Conservation (phyloP, 495 filamentous ascomycete species). For the Rhypophila decipiens region DNA sequence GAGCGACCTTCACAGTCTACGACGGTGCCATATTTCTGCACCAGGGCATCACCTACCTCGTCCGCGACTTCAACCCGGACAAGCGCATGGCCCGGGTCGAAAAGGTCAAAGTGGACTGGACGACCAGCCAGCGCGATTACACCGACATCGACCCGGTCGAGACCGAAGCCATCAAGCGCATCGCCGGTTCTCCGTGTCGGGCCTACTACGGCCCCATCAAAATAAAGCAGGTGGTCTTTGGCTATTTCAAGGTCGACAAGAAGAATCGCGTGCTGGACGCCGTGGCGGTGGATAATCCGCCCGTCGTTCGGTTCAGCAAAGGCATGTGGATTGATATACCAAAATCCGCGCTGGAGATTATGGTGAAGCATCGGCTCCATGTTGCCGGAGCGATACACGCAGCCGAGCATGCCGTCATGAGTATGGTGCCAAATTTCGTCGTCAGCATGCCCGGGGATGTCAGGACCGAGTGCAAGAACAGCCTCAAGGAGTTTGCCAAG, state of each 20-base stretch:
- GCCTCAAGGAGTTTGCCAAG: slow-evolving; percentile 71
- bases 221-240: slow-evolving; percentile 81
- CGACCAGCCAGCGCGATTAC: slow-evolving; percentile 85
- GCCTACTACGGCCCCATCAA: slow-evolving; percentile 83
- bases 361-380: slow-evolving; percentile 65
- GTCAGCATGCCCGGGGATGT: slow-evolving; percentile 80
- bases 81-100: slow-evolving; percentile 62
- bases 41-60: slow-evolving; percentile 85
- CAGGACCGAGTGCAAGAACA: slow-evolving; percentile 84
- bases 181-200: slow-evolving; percentile 39
- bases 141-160: slow-evolving; percentile 90
- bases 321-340: slow-evolving; percentile 98
- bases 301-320: slow-evolving; percentile 74
- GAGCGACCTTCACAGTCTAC: slow-evolving; percentile 93
- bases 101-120: slow-evolving; percentile 92
- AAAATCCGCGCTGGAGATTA: slow-evolving; percentile 66
- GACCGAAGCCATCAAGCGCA: slow-evolving; percentile 71
- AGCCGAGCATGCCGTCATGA: slow-evolving; percentile 84
- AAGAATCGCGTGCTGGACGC: slow-evolving; percentile 78
- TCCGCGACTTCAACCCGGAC: slow-evolving; percentile 80
- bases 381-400: slow-evolving; percentile 89
- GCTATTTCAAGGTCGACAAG: slow-evolving; percentile 91
- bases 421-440: slow-evolving; percentile 83
- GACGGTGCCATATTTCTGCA: slow-evolving; percentile 97
- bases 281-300: slow-evolving; percentile 87